phyloP scores from a whole-genome alignment of 2,329 filamentous ascomycete genomes.

The Botrytis elliptica region DNA sequence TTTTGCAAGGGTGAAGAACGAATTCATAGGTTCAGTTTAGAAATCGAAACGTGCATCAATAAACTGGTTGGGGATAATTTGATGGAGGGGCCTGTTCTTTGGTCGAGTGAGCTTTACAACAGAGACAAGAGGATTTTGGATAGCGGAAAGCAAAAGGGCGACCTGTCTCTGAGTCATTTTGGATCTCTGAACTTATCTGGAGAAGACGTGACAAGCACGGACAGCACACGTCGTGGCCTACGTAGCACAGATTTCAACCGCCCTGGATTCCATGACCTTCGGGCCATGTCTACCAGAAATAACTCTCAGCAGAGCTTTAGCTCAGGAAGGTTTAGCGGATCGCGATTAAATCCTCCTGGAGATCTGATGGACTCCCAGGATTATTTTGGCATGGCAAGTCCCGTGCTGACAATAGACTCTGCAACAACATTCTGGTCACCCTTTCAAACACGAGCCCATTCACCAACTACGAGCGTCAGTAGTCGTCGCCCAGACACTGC shows the following conservation, averaged over 20 bases:
- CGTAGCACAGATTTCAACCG: constrained; percentile 46
- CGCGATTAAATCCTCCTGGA: constrained; percentile 55
- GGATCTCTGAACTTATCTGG: constrained; percentile 49
- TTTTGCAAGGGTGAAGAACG: constrained; percentile 94
- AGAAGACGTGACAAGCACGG: constrained; percentile 41
- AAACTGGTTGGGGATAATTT: constrained; percentile 84
- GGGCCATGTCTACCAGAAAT: constrained; percentile 59
- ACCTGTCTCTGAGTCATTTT: constrained; percentile 48
- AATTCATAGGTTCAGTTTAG: constrained; percentile 89
- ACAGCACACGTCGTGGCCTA: constrained; percentile 37
- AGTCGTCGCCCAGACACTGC: constrained; percentile 64
- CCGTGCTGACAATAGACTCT: constrained; percentile 70
- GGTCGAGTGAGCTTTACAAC: constrained; percentile 86
- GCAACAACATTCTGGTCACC: constrained; percentile 86
- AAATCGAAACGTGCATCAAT: constrained; percentile 81
- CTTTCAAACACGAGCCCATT: constrained; percentile 65
- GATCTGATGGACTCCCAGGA: constrained; percentile 70
- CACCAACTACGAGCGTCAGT: constrained; percentile 60
- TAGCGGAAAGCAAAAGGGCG: constrained; percentile 49
- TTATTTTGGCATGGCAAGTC: constrained; percentile 67
- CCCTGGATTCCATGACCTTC: constrained; percentile 56
- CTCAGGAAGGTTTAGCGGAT: constrained; percentile 62
- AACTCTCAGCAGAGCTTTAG: constrained; percentile 69
- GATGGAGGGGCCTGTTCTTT: constrained; percentile 80
- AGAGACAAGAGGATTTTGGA: constrained; percentile 63